A percentile compares a stretch with the other conserved stretches of the same genome.
Conservation (phyloP, 2,329 filamentous ascomycete genomes). For the Cytospora chrysosperma region DNA sequence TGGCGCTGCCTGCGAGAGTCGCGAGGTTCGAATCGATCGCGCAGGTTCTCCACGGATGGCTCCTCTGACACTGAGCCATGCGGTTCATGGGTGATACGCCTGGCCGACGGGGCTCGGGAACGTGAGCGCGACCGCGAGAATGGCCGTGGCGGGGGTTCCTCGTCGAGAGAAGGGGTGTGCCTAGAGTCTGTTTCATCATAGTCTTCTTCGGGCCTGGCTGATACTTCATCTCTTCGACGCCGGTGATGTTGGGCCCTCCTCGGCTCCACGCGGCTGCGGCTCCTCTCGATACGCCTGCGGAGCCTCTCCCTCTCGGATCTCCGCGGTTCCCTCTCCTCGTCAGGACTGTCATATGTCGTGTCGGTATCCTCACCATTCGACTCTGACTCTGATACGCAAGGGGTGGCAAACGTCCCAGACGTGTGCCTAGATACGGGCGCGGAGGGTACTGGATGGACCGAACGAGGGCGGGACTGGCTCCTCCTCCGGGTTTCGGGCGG, state of each 20-base stretch:
- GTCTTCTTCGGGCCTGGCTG: slow-evolving; percentile 21
- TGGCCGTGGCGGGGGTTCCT: slow-evolving; percentile 13
- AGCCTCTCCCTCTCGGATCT: slow-evolving; percentile 23
- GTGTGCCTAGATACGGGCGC: slow-evolving; percentile 38
- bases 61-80: slow-evolving; percentile 22
- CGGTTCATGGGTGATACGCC: slow-evolving; percentile 17
- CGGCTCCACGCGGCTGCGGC: slow-evolving; percentile 14
- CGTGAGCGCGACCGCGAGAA: slow-evolving; percentile 29
- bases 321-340: slow-evolving; percentile 31
- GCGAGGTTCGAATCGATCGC: slow-evolving; percentile 18
- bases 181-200: slow-evolving; percentile 26
- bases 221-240: slow-evolving; percentile 3
- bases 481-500: slow-evolving; percentile 33
- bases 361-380: slow-evolving; percentile 40
- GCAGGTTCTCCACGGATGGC: slow-evolving; percentile 25
- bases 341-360: slow-evolving; percentile 36
- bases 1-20: slow-evolving; percentile 28
- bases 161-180: slow-evolving; percentile 24
- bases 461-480: slow-evolving; percentile 26
- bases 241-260: slow-evolving; percentile 13
- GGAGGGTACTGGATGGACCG: slow-evolving; percentile 32
- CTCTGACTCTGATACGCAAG: slow-evolving; percentile 34
- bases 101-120: slow-evolving; percentile 25
- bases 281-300: slow-evolving; percentile 15
- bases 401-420: slow-evolving; percentile 29